Conservation (phyloP, 331 rosid genomes). For the Spiraea crenata region DNA sequence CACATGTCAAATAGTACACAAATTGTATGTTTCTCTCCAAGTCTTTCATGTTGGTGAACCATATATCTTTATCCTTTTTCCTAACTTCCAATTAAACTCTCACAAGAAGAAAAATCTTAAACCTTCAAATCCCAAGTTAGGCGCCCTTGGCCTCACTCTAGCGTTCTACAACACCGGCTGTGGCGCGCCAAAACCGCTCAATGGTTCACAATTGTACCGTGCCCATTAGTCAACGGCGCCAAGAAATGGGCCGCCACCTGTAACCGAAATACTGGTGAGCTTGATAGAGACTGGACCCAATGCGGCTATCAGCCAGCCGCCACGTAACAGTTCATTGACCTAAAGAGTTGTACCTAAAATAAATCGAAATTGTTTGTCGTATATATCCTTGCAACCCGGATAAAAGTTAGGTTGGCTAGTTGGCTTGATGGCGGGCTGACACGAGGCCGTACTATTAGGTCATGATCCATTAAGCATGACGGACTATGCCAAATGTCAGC, state of each 20-base stretch:
- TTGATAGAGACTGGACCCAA: constrained; percentile 1
- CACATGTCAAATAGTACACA: background rate
- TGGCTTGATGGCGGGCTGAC: background rate
- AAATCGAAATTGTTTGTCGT: background rate
- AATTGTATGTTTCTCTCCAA: background rate
- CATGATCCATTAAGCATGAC: constrained; percentile 7
- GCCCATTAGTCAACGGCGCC: background rate
- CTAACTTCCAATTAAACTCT: too few species aligned
- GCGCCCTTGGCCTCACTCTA: background rate
- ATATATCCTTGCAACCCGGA: background rate
- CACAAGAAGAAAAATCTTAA: too few species aligned
- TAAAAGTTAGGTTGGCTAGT: background rate
- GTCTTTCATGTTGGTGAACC: constrained; percentile 6
- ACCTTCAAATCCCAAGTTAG: background rate
- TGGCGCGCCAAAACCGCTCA: constrained; percentile 9
- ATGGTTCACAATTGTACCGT: background rate
- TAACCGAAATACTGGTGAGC: background rate
- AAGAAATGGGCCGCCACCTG: constrained; percentile 15
- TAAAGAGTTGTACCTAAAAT: background rate
- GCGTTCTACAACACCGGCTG: background rate
- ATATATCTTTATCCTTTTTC: too few species aligned
- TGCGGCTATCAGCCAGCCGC: background rate
- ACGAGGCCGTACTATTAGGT: background rate
- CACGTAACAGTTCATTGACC: constrained; percentile 11
- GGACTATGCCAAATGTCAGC: constrained; percentile 13